phyloP scores from a whole-genome alignment of 257 asterid species.

The Primulina tabacum region DNA sequence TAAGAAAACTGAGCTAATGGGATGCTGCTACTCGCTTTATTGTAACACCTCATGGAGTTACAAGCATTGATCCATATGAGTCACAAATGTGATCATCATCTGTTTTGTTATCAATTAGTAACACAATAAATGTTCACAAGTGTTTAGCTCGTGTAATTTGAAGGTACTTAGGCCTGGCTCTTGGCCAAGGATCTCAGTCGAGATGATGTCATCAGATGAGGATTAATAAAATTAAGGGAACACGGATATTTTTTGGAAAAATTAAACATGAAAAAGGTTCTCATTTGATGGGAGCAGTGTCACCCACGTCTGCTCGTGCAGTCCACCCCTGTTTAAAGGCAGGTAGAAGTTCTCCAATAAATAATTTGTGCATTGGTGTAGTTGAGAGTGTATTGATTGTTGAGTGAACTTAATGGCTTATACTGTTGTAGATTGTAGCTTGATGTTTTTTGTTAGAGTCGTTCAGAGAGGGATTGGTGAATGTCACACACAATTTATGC shows the following conservation, averaged over 20 bases:
- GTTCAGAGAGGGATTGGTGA: background rate
- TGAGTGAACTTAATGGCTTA: background rate
- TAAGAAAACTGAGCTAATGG: slow-evolving; percentile 63
- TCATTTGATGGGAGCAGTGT: background rate
- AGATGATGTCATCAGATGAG: background rate
- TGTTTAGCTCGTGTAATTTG: background rate
- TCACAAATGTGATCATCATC: slow-evolving; percentile 26
- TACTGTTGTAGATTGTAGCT: background rate
- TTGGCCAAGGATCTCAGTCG: background rate
- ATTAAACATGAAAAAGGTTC: background rate
- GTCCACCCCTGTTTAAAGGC: background rate
- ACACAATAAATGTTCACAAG: no score
- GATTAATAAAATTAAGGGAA: background rate
- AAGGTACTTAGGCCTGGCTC: background rate
- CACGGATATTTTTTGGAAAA: no score
- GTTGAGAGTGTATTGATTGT: no score
- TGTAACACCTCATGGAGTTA: slow-evolving; percentile 69
- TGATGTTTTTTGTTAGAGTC: background rate
- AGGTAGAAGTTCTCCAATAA: background rate
- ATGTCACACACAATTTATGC: background rate
- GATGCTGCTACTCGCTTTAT: slow-evolving; percentile 44
- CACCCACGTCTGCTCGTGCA: background rate
- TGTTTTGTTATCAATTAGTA: no score
- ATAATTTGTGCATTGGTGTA: background rate
- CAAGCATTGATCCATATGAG: slow-evolving; percentile 51